These are phyloP conservation scores for Arthrobotrys pseudoclavata DNA, from an alignment of 2,329 filamentous ascomycete species.

Conservation along the genomic window DNA sequence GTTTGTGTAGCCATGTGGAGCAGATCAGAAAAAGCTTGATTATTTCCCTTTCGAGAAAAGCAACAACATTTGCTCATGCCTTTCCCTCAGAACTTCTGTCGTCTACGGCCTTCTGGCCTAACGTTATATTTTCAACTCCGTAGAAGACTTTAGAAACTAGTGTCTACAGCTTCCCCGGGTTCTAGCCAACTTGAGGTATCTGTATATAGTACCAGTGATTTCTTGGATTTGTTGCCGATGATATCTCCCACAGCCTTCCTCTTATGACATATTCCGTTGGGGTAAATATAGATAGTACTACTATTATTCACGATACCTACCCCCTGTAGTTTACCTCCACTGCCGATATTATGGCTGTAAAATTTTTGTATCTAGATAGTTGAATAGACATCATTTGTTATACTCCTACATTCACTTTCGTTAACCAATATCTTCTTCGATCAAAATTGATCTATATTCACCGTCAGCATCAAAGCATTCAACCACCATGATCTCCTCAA, in stretches of 20 bases:
- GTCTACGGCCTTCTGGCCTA: no score
- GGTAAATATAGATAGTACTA: neutral
- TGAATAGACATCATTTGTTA: neutral
- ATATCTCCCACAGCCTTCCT: conserved; percentile 15
- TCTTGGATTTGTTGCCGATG: neutral
- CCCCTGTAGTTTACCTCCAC: neutral
- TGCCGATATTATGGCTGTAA: neutral
- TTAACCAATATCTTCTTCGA: neutral
- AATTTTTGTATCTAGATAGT: neutral
- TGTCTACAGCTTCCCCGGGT: no score
- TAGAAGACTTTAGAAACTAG: no score
- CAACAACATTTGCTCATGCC: no score
- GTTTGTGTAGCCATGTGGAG: no score
- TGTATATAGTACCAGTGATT: no score
- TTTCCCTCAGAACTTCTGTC: no score
- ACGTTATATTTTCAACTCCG: no score
- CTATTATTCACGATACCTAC: neutral
- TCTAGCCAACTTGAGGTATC: no score
- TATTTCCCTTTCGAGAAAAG: neutral
- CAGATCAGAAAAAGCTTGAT: neutral
- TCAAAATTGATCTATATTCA: no score
- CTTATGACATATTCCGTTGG: conserved; percentile 2
- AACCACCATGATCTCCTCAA: neutral
- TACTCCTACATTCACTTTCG: no score
- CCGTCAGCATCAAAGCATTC: no score